Evolutionary conservation across 2,329 filamentous ascomycete species (phyloP).

Genomic region (Coniochaeta ligniaria): DNA sequence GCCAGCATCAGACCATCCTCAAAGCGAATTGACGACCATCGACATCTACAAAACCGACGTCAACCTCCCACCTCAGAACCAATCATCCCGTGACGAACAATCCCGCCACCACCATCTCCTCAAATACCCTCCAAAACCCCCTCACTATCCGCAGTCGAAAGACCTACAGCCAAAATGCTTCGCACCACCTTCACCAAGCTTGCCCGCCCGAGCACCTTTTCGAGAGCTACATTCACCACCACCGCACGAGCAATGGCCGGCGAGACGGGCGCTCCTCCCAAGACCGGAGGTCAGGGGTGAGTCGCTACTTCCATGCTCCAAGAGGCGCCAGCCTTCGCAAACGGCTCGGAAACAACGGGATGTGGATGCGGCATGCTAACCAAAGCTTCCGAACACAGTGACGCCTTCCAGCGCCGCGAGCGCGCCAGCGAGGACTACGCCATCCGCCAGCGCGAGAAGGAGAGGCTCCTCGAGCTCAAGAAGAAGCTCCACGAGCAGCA

Average conservation of each 20-base stretch:
- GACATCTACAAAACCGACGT: background rate
- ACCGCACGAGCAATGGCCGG: slow-evolving; percentile 59
- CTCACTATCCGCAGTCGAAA: background rate
- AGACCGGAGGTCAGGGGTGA: slow-evolving; percentile 46
- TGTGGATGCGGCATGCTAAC: slow-evolving; percentile 2
- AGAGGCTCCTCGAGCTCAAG: slow-evolving; percentile 77
- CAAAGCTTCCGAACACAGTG: slow-evolving; percentile 41
- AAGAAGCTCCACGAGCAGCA: slow-evolving; percentile 70
- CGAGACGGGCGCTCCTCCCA: slow-evolving; percentile 58
- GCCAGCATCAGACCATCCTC: slow-evolving; percentile 1
- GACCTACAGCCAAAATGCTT: slow-evolving; percentile 47
- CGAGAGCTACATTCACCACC: slow-evolving; percentile 46
- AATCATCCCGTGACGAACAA: background rate
- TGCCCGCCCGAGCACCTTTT: slow-evolving; percentile 40
- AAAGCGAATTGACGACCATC: background rate
- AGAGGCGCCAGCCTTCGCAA: background rate
- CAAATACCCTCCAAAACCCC: background rate
- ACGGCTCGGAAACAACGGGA: background rate
- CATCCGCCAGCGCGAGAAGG: slow-evolving; percentile 80
- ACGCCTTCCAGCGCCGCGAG: slow-evolving; percentile 90
- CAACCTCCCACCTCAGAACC: background rate
- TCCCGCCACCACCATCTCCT: background rate
- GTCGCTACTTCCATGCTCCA: slow-evolving; percentile 16
- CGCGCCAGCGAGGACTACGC: slow-evolving; percentile 77
- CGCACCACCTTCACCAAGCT: slow-evolving; percentile 52